These are phyloP conservation scores for Phytophthora chlamydospora DNA, from an alignment of 352 stramenopile species.

Conservation along the genomic window DNA sequence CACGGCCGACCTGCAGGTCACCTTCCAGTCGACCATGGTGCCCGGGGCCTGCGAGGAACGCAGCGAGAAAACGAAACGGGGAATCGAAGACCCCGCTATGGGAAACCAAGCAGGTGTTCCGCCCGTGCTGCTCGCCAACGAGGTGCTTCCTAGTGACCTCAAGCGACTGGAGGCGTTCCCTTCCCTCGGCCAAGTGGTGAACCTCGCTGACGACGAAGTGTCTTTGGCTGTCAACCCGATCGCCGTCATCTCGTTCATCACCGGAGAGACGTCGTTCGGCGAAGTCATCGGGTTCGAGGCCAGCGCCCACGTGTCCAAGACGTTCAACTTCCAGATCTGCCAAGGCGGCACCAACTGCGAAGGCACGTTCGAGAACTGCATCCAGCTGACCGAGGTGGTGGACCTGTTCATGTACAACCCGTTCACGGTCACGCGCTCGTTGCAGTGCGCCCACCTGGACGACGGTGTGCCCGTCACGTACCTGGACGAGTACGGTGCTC, in stretches of 20 bases:
- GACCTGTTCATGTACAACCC: slow-evolving; percentile 76
- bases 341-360: slow-evolving; percentile 16
- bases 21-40: slow-evolving; percentile 52
- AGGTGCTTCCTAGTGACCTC: slow-evolving; percentile 29
- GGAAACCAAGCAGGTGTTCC: slow-evolving; percentile 12
- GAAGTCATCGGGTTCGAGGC: slow-evolving; percentile 42
- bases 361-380: slow-evolving; percentile 36
- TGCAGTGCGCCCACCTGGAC: slow-evolving; percentile 43
- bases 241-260: slow-evolving; percentile 53
- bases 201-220: slow-evolving; percentile 14
- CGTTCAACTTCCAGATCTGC: slow-evolving; percentile 53
- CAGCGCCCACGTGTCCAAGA: slow-evolving; percentile 31
- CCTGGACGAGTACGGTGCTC: slow-evolving; percentile 34
- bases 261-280: slow-evolving; percentile 40
- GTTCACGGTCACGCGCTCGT: slow-evolving; percentile 45
- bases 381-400: slow-evolving; percentile 38
- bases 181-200: slow-evolving; percentile 38
- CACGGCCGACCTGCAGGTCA: slow-evolving; percentile 4
- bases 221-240: slow-evolving; percentile 18
- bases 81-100: slow-evolving; percentile 20
- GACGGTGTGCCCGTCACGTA: slow-evolving; percentile 59
- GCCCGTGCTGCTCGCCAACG: slow-evolving; percentile 16
- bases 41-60: slow-evolving; percentile 44
- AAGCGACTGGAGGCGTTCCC: slow-evolving; percentile 47
- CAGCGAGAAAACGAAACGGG: slow-evolving; percentile 33